These are phyloP conservation scores for Termitomyces eurrhizus DNA, from an alignment of 768 basidiomycete genomes.

Conservation along the genomic window DNA sequence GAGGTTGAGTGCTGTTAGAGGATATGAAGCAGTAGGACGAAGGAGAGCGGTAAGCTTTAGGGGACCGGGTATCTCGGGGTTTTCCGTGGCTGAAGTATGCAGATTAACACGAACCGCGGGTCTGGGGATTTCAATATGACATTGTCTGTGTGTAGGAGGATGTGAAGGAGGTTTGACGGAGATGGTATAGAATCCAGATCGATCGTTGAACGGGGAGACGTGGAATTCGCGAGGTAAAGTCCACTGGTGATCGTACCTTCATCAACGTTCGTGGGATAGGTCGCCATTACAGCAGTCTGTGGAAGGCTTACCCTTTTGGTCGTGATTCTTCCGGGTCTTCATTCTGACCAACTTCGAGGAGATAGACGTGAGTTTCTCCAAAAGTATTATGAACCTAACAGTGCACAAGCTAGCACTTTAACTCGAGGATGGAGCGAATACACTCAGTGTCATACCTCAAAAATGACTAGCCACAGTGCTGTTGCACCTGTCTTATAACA, in stretches of 20 bases:
- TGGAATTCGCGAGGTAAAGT: slow-evolving; percentile 66
- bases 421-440: not conserved
- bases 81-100: not conserved
- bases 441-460: not conserved
- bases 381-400: slow-evolving; percentile 69
- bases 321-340: slow-evolving; percentile 33
- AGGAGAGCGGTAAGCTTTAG: slow-evolving; percentile 5
- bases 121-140: not conserved
- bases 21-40: not conserved
- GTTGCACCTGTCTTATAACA: slow-evolving; percentile 39
- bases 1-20: slow-evolving; percentile 14
- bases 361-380: slow-evolving; percentile 61
- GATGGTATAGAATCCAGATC: slow-evolving; percentile 60
- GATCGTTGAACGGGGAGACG: slow-evolving; percentile 75
- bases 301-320: slow-evolving; percentile 5
- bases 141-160: slow-evolving; percentile 22
- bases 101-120: not conserved
- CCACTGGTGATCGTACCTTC: slow-evolving; percentile 60
- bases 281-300: not conserved
- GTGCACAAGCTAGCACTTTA: not conserved
- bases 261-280: not conserved
- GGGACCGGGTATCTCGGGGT: not conserved
- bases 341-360: slow-evolving; percentile 40
- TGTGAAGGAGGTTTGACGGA: slow-evolving; percentile 46
- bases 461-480: not conserved